Evolutionary conservation across 306 rosid species (phyloP), one percentile per base, ranked within the genome.

Genomic region (apple (Malus domestica)): DNA sequence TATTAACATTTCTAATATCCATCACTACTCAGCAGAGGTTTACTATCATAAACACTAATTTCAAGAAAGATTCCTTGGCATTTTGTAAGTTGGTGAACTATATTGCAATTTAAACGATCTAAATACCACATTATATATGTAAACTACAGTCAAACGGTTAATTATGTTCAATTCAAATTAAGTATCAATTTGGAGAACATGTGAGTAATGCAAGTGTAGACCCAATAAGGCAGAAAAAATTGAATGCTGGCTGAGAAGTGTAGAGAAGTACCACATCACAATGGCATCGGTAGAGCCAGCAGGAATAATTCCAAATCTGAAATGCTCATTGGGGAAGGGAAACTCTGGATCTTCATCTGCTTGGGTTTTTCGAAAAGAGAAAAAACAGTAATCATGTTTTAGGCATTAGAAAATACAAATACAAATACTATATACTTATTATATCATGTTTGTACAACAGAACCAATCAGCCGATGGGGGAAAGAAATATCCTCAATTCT

Each of bases 231-330:
- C 45, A 42, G 45, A 10, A 42, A 42, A 42, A 1, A 0, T 42
- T 42, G 45, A 42, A 42, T 9, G 45, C 45, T 42, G 45, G 2
- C 45, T 42, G 29, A 70, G n/a, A 75, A 42, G 57, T 44, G 73
- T 46, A 57, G 76, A 73, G 74, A 73, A 33, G 60, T 90, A 94
- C 97, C 98, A 94, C 85, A 94, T 89, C 72, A 94, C 98, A 76
- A 92, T 85, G 84, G 97, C 96, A 65, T 94, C 98, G 20, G 98
- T 94, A 75, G 98, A 94, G 71, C 98, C 98, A 4, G 98, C 88
- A 67, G 98, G 97, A 87, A 92, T 94, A 80, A 94, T 89, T 73
- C 98, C 98, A 66, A 94, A 89, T 86, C 97, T 88, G 79, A 92
- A 92, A 75, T 80, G 44, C 79, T 84, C 82, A 74, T 81, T 84